Base-by-base conservation (phyloP, 2,329 filamentous ascomycete genomes). In the Xylariaceae sp. region DNA sequence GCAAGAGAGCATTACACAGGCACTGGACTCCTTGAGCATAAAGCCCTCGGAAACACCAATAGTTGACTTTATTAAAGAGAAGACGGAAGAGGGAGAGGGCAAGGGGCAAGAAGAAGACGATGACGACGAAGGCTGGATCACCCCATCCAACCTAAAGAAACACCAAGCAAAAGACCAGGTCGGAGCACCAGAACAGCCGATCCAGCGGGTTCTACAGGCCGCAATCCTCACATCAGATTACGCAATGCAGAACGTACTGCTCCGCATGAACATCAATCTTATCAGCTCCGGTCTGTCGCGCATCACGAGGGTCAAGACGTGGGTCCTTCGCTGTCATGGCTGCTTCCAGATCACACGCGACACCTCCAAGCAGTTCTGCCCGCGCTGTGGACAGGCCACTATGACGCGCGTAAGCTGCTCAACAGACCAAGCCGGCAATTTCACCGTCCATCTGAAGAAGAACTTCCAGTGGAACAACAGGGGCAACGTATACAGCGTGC, bases 401-500 rank as follows among this genome's bases (percentile, higher is more conserved):
- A 77, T 99, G 19, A 90, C 86, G 7, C 83, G 92, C 54, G 87
- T 91, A 0, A 86, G 86, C 19, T 96, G 91, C 77, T 87, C 87
- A 27, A 96, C 90, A 3, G 86, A 91, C 62, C 75, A 83, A 22
- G 80, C 83, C 44, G 94, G 94, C 45, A 82, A 85, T 60, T 95
- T 96, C 73, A 84, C 80, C 51, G 71, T 99, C 52, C 89, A 96
- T 66, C 75, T 99, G 52, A 95, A 95, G 76, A 86, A 85, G 70
- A 96, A 96, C 69, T 96, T 94, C 76, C 90, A 96, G 71, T 96
- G 86, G 85, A 97, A 96, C 71, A 95, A 87, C 59, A 81, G 91
- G 19, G 94, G 94, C 45, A 94, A 96, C 68, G 82, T 89, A 35
- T 99, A 86, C 75, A 95, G 90, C 67, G 84, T 99, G 40, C 94